phyloP scores from a whole-genome alignment of 1,139 yeast species.

The Kazachstania sp. region DNA sequence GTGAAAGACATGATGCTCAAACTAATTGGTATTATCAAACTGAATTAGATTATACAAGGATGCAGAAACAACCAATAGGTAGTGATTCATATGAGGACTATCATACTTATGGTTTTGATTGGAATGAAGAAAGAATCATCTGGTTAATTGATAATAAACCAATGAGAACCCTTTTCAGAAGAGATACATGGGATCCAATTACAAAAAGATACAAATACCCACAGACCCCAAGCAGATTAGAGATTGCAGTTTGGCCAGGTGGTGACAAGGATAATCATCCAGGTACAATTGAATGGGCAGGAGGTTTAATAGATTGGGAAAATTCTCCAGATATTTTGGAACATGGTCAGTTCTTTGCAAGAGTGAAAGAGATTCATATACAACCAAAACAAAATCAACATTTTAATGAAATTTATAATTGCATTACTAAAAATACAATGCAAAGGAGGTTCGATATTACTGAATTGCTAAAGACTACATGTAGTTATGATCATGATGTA shows the following conservation, averaged over 20 bases:
- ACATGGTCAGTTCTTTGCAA: conserved; percentile 25
- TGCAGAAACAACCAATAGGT: conserved; percentile 30
- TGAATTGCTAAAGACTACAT: background rate
- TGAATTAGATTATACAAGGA: conserved; percentile 55
- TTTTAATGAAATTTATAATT: conserved; percentile 7
- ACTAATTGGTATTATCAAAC: conserved; percentile 78
- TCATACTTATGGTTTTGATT: conserved; percentile 75
- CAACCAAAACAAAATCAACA: conserved; percentile 21
- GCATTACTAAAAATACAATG: conserved; percentile 3
- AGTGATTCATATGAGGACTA: conserved; percentile 52
- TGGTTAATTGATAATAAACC: conserved; percentile 69
- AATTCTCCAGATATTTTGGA: conserved; percentile 26
- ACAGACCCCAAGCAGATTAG: conserved; percentile 85
- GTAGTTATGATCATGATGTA: conserved; percentile 7
- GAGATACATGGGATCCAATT: conserved; percentile 47
- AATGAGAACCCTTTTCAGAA: conserved; percentile 57
- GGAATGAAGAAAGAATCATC: conserved; percentile 62
- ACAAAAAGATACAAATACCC: conserved; percentile 46
- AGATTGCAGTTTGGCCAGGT: conserved; percentile 90
- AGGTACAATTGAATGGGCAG: conserved; percentile 92
- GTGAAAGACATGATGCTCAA: conserved; percentile 56
- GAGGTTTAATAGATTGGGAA: conserved; percentile 77
- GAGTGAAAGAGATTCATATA: conserved; percentile 15
- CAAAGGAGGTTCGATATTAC: conserved; percentile 3
- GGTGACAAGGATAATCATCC: conserved; percentile 54